Conservation (phyloP, 176 grass and related monocot genomes). For the Phoenix roebelenii region DNA sequence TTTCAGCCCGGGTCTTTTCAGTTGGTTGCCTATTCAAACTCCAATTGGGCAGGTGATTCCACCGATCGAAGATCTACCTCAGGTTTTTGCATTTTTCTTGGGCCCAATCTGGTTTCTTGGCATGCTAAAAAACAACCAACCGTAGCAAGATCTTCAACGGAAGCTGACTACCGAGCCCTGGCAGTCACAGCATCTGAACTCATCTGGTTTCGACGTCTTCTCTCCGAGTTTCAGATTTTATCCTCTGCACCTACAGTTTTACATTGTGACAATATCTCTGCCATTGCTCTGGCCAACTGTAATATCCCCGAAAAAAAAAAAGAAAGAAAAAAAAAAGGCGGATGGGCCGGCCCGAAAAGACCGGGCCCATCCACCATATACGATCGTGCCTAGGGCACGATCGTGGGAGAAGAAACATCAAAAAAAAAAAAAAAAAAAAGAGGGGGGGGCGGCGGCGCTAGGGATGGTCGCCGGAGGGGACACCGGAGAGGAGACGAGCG, state of each 20-base stretch:
- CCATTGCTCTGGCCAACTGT: background rate
- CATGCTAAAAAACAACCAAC: background rate
- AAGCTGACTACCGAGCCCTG: background rate
- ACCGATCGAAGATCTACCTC: background rate
- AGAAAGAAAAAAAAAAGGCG: too few relatives aligned
- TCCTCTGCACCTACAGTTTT: background rate
- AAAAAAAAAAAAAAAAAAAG: too few relatives aligned
- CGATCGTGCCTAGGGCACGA: too few relatives aligned
- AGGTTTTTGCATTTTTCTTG: background rate
- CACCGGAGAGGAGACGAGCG: too few relatives aligned
- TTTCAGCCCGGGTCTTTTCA: too few relatives aligned
- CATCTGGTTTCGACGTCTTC: background rate
- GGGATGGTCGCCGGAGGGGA: too few relatives aligned
- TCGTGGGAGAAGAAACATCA: too few relatives aligned
- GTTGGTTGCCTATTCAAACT: background rate
- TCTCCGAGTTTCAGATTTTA: background rate
- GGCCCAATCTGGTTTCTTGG: background rate
- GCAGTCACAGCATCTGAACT: background rate
- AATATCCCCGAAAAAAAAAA: too few relatives aligned
- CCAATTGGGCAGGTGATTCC: background rate
- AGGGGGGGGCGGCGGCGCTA: too few relatives aligned
- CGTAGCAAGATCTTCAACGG: background rate
- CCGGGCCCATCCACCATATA: too few relatives aligned
- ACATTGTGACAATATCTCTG: background rate
- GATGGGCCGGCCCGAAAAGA: too few relatives aligned